Evolutionary conservation across 352 stramenopile genomes (phyloP).

Genomic region (Globisporangium irregulare): DNA sequence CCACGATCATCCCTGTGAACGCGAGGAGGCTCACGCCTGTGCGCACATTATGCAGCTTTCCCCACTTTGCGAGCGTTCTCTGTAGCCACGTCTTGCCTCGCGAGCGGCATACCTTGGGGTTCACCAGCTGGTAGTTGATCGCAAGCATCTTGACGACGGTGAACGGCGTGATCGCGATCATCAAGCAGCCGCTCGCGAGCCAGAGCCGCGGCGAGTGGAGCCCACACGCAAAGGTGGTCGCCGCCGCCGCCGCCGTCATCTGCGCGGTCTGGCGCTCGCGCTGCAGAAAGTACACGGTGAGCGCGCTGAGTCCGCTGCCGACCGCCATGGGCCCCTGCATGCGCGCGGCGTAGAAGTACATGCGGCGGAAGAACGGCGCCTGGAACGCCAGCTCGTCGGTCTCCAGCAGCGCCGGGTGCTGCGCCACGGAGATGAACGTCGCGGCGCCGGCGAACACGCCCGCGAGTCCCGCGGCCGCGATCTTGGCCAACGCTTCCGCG

Average conservation of each 20-base stretch:
- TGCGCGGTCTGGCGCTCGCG: constrained; percentile 13
- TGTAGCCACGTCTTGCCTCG: constrained; percentile 27
- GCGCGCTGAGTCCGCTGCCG: constrained; percentile 45
- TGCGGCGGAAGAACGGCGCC: constrained; percentile 69
- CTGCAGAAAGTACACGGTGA: constrained; percentile 48
- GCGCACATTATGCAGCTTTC: constrained; percentile 33
- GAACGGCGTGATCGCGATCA: constrained; percentile 38
- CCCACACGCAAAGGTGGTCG: background rate
- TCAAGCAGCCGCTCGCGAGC: constrained; percentile 38
- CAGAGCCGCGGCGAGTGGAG: constrained; percentile 35
- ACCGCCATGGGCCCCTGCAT: constrained; percentile 61
- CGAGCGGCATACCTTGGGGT: constrained; percentile 20
- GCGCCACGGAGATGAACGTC: constrained; percentile 67
- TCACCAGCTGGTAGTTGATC: constrained; percentile 29
- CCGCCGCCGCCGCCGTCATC: background rate
- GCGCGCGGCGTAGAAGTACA: constrained; percentile 74
- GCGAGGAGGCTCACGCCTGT: constrained; percentile 29
- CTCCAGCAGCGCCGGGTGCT: constrained; percentile 70
- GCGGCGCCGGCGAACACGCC: constrained; percentile 69
- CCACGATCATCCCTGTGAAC: constrained; percentile 37
- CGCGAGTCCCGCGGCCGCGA: constrained; percentile 53
- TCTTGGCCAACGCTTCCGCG: constrained; percentile 59
- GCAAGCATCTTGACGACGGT: constrained; percentile 34
- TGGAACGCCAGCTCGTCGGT: constrained; percentile 53
- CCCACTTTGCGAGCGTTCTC: constrained; percentile 30